These are phyloP conservation scores for Elongisporangium anandrum DNA, from an alignment of 352 stramenopile genomes.

Conservation along the genomic window DNA sequence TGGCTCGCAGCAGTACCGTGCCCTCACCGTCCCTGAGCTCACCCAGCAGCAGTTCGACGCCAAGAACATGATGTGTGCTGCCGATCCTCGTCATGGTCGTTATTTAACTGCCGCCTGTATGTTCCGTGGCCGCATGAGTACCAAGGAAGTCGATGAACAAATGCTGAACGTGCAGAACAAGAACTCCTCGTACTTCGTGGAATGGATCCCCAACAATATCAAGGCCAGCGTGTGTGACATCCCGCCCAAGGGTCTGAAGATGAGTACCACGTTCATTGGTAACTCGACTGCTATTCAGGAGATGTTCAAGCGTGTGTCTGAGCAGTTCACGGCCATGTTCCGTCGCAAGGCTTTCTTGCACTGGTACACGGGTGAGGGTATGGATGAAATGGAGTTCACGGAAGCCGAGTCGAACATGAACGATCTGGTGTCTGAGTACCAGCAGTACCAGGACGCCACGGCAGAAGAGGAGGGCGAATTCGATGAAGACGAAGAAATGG, in stretches of 20 bases:
- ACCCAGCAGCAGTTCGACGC: slow-evolving; percentile 99
- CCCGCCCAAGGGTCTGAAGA: slow-evolving; percentile 97
- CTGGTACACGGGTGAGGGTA: slow-evolving; percentile 99
- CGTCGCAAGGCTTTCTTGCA: slow-evolving; percentile 99
- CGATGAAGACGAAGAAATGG: slow-evolving; percentile 93
- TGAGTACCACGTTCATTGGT: slow-evolving; percentile 98
- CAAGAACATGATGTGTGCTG: slow-evolving; percentile 99
- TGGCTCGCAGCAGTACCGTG: slow-evolving; percentile 97
- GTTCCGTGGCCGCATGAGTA: slow-evolving; percentile 99
- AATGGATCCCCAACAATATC: slow-evolving; percentile 99
- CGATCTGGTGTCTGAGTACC: slow-evolving; percentile 99
- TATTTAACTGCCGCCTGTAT: slow-evolving; percentile 99
- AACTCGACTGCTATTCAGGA: slow-evolving; percentile 99
- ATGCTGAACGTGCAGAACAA: slow-evolving; percentile 99
- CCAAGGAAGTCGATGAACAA: slow-evolving; percentile 98
- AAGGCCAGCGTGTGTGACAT: slow-evolving; percentile 99
- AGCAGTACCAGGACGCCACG: slow-evolving; percentile 99
- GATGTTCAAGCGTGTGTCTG: slow-evolving; percentile 99
- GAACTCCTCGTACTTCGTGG: slow-evolving; percentile 99
- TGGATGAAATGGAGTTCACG: slow-evolving; percentile 99
- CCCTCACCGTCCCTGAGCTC: slow-evolving; percentile 97
- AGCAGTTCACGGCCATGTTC: slow-evolving; percentile 99
- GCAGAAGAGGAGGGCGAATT: slow-evolving; percentile 98
- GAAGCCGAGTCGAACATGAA: slow-evolving; percentile 99
- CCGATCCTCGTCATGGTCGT: slow-evolving; percentile 97